Evolutionary conservation across 2,329 filamentous ascomycete species (phyloP).

Genomic region (Sclerotinia trifoliorum): DNA sequence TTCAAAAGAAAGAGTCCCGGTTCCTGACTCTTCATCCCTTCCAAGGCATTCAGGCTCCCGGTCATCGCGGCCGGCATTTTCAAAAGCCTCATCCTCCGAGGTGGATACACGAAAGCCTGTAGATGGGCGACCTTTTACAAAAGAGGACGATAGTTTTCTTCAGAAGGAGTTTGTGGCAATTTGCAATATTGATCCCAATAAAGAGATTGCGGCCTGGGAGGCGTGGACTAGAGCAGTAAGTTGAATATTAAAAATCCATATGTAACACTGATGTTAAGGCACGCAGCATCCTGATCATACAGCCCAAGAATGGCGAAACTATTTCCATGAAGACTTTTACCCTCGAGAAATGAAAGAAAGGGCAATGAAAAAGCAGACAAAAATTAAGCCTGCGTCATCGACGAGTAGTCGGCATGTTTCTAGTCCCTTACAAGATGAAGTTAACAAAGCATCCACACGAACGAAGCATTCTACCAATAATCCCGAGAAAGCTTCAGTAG

Average conservation of each 20-base stretch:
- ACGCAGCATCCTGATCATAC: conserved; percentile 36
- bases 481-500: background rate
- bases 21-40: background rate
- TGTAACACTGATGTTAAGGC: conserved; percentile 15
- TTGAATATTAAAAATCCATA: background rate
- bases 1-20: background rate
- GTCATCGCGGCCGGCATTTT: background rate
- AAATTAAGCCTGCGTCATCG: conserved; percentile 14
- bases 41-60: background rate
- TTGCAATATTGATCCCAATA: conserved; percentile 29
- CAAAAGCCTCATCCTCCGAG: background rate
- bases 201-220: conserved; percentile 36
- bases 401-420: background rate
- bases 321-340: conserved; percentile 28
- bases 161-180: conserved; percentile 30
- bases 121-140: conserved; percentile 29
- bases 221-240: conserved; percentile 33
- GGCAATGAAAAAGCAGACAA: background rate
- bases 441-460: background rate
- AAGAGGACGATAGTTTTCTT: conserved; percentile 32
- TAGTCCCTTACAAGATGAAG: background rate
- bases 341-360: conserved; percentile 16
- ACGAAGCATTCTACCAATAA: conserved; percentile 1
- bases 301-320: conserved; percentile 39
- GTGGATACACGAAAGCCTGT: conserved; percentile 19